Evolutionary conservation across 495 filamentous ascomycete species (phyloP), one percentile per base, ranked within the genome.

Genomic region (Hyphodiscus hymeniophilus): DNA sequence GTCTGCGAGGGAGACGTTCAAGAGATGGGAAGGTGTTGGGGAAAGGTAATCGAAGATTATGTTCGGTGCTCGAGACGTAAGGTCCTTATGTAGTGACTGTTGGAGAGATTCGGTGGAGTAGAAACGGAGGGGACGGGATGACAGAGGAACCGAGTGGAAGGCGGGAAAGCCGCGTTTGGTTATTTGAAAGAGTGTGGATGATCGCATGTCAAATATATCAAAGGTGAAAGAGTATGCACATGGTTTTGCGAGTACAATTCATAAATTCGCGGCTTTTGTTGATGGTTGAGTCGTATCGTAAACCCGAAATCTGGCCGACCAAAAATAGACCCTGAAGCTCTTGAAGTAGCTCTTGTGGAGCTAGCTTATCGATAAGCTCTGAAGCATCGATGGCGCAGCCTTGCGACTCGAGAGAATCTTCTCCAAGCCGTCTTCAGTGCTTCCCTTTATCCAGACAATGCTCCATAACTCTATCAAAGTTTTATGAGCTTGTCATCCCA

Each of bases 11-110:
- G 80, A 75, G 28, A 77, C 66, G 52, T 71, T 68, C 33, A 92
- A 71, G 3, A 87, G 76, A 61, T 84, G 71, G 0, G 82, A 84
- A 3, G 70, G 73, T 23, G 71, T 75, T 2, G 82, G 77, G 33
- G 74, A 69, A 58, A 89, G 69, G 55, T 80, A 74, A 60, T 92
- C 87, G 54, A 72, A 68, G 34, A 73, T 69, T 44, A 77, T 49
- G 18, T 79, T 79, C 33, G 80, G 64, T 20, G 60, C 66, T 45
- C 81, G 78, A 36, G 61, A 38, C 11, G 32, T 45, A 16, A 58
- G 51, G 12, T 43, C 24, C 16, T 54, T n/a, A 18, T 26, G 45
- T 11, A 53, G 42, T 22, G 36, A 31, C 28, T 17, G 3, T 45
- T 55, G 39, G 11, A 52, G 43, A 30, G 41, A 12, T 22, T 43